Percentiles rank a stretch among this genome's conserved stretches.
Evolutionary conservation across 495 filamentous ascomycete species (phyloP).

Genomic region (Clavariopsis aquatica): DNA sequence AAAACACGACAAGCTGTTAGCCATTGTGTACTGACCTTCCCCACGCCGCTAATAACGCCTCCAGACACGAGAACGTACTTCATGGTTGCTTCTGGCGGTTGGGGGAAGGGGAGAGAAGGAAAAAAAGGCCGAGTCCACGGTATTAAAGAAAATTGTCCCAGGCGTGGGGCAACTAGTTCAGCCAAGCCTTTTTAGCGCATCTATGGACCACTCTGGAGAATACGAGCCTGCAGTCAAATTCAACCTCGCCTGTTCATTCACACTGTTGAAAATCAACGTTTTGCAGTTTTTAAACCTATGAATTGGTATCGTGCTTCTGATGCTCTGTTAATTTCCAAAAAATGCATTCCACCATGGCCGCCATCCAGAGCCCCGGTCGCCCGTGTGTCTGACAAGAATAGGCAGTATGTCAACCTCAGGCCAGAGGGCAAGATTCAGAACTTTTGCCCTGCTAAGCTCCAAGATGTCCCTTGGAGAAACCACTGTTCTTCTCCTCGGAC

Average conservation of each 20-base stretch:
- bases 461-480: too few relatives aligned
- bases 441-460: too few relatives aligned
- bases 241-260: constrained; percentile 19
- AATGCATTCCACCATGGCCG: constrained; percentile 29
- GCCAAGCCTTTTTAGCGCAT: background rate
- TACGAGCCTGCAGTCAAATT: constrained; percentile 23
- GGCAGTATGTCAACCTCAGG: too few relatives aligned
- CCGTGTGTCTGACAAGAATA: too few relatives aligned
- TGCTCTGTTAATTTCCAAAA: constrained; percentile 25
- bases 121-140: constrained; percentile 2
- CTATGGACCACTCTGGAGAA: constrained; percentile 1
- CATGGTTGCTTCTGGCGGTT: constrained; percentile 55
- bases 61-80: constrained; percentile 84
- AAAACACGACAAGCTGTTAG: background rate
- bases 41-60: constrained; percentile 76
- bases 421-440: too few relatives aligned
- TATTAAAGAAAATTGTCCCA: constrained; percentile 20
- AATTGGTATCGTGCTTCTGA: constrained; percentile 37
- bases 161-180: constrained; percentile 4
- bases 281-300: constrained; percentile 16
- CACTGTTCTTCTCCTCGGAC: too few relatives aligned
- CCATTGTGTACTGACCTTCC: constrained; percentile 47
- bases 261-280: background rate
- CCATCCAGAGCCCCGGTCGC: background rate
- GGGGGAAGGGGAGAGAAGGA: constrained; percentile 43